phyloP scores from a whole-genome alignment of 2,329 filamentous ascomycete genomes.

The Penicillium sp. region DNA sequence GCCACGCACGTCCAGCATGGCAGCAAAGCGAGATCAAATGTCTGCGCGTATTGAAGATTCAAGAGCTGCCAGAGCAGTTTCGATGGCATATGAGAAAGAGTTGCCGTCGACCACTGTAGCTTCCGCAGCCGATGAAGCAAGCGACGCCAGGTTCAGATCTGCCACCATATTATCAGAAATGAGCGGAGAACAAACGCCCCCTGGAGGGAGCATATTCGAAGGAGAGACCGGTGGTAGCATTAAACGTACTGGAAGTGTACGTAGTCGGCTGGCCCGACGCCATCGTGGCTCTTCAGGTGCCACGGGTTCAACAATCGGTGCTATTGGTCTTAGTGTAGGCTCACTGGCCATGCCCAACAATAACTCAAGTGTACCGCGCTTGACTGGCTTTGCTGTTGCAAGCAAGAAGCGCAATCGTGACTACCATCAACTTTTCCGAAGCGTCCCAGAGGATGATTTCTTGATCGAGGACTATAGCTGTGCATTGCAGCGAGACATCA shows the following conservation, averaged over 20 bases:
- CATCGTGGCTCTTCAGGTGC: slow-evolving; percentile 80
- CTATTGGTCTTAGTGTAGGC: slow-evolving; percentile 66
- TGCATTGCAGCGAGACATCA: slow-evolving; percentile 89
- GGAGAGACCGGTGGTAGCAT: slow-evolving; percentile 50
- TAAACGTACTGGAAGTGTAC: slow-evolving; percentile 63
- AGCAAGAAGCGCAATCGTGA: slow-evolving; percentile 95
- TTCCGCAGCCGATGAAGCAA: slow-evolving; percentile 31
- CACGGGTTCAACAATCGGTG: slow-evolving; percentile 65
- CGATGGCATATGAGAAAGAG: slow-evolving; percentile 55
- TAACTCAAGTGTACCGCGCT: slow-evolving; percentile 61
- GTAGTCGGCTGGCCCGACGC: slow-evolving; percentile 63
- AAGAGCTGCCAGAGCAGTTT: slow-evolving; percentile 57
- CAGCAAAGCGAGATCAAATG: slow-evolving; percentile 46
- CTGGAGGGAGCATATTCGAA: slow-evolving; percentile 61
- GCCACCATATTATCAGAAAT: slow-evolving; percentile 22
- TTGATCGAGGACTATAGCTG: slow-evolving; percentile 98
- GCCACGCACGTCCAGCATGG: slow-evolving; percentile 34
- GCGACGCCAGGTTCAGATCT: slow-evolving; percentile 27
- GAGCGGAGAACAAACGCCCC: slow-evolving; percentile 61
- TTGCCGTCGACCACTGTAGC: slow-evolving; percentile 37
- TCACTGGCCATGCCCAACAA: slow-evolving; percentile 63
- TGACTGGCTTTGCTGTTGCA: slow-evolving; percentile 93
- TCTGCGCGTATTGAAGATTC: slow-evolving; percentile 57
- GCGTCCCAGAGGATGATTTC: slow-evolving; percentile 95
- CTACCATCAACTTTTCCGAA: slow-evolving; percentile 90